phyloP scores from a whole-genome alignment of 208 protist species.

The Acanthamoeba sp. region DNA sequence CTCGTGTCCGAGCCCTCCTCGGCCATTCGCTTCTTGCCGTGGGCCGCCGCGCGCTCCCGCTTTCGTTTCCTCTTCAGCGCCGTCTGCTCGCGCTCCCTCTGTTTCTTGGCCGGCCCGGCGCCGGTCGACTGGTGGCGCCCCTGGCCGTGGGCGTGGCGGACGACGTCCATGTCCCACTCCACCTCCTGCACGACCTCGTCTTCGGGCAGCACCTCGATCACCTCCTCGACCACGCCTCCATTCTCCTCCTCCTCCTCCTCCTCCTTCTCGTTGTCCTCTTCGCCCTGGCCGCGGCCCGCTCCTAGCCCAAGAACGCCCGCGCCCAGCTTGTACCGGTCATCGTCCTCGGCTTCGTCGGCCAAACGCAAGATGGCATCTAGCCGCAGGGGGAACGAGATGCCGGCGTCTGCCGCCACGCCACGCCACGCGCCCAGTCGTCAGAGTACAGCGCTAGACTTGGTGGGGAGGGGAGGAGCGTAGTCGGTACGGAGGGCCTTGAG shows the following conservation, averaged over 20 bases:
- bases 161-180: not conserved
- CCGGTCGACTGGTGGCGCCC: no score
- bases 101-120: no score
- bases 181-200: slow-evolving; percentile 26
- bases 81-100: not conserved
- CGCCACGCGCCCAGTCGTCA: no score
- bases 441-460: not conserved
- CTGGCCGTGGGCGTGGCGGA: not conserved
- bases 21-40: not conserved
- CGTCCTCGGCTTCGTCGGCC: not conserved
- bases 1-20: not conserved
- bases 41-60: not conserved
- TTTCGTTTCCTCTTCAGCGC: slow-evolving; percentile 10
- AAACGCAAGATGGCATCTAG: not conserved
- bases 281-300: no score
- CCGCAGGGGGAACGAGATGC: not conserved
- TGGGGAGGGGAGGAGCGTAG: not conserved
- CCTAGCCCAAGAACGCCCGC: not conserved
- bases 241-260: not conserved
- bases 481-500: not conserved
- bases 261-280: not conserved
- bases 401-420: not conserved
- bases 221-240: not conserved
- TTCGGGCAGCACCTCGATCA: slow-evolving; percentile 10
- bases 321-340: not conserved